Conservation (phyloP, 208 protist species). For the Acanthamoeba castellanii region DNA sequence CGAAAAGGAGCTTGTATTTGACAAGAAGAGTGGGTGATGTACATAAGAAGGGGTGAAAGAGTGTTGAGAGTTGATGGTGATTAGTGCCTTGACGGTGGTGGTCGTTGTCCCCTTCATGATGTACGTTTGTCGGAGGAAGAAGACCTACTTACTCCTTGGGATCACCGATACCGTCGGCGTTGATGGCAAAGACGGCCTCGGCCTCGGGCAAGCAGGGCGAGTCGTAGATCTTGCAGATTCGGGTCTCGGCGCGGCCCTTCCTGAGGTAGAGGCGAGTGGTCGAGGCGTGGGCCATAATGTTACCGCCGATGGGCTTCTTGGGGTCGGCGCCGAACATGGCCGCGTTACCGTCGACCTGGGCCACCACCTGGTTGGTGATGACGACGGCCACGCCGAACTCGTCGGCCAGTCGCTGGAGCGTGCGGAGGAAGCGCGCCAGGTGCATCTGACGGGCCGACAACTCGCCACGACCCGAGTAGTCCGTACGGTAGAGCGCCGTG, state of each 20-base stretch:
- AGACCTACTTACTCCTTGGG: slow-evolving; percentile 95
- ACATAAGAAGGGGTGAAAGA: neutral
- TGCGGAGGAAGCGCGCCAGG: slow-evolving; percentile 98
- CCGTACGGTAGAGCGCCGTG: slow-evolving; percentile 98
- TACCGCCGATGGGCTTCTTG: slow-evolving; percentile 99
- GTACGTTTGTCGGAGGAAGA: neutral
- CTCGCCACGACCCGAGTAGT: slow-evolving; percentile 99
- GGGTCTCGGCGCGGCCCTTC: slow-evolving; percentile 99
- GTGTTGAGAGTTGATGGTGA: neutral
- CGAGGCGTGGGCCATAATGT: slow-evolving; percentile 99
- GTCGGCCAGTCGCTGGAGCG: slow-evolving; percentile 97
- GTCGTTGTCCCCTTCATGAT: neutral
- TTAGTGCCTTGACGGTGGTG: neutral
- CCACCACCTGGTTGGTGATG: slow-evolving; percentile 99
- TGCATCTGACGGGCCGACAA: slow-evolving; percentile 98
- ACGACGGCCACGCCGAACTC: slow-evolving; percentile 99
- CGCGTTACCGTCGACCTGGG: slow-evolving; percentile 96
- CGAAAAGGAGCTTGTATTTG: neutral
- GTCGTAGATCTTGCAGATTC: slow-evolving; percentile 99
- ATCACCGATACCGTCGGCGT: slow-evolving; percentile 97
- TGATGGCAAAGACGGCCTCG: slow-evolving; percentile 93
- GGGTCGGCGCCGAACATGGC: slow-evolving; percentile 97
- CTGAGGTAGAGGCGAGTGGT: slow-evolving; percentile 98
- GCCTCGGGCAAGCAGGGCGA: slow-evolving; percentile 99
- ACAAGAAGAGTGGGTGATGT: neutral